Conservation (phyloP, 1,139 yeast species). For the Candida pseudoviswanathii region DNA sequence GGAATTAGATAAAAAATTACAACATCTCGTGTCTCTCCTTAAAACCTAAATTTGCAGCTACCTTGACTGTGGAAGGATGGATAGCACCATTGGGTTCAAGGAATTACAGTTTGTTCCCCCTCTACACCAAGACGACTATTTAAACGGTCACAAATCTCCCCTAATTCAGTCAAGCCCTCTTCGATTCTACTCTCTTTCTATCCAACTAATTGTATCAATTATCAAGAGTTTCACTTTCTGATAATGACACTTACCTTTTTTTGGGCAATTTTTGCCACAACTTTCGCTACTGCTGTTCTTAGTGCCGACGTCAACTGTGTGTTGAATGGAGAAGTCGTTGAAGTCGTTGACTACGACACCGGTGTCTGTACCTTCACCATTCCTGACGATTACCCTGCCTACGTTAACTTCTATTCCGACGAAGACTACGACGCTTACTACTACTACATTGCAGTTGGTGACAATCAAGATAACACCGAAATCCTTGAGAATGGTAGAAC, state of each 20-base stretch:
- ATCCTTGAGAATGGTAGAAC: constrained; percentile 36
- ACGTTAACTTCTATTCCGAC: constrained; percentile 26
- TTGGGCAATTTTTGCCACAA: constrained; percentile 1
- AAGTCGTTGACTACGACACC: constrained; percentile 41
- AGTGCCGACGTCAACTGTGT: constrained; percentile 35
- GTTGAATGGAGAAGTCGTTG: constrained; percentile 32
- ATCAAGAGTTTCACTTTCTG: background rate
- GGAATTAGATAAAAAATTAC: background rate
- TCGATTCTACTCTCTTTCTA: background rate
- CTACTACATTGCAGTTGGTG: constrained; percentile 33
- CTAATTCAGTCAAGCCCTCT: background rate
- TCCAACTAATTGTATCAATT: background rate
- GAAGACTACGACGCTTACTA: constrained; percentile 39
- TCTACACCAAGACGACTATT: background rate
- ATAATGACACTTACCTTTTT: background rate
- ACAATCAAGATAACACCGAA: constrained; percentile 32
- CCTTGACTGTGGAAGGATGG: background rate
- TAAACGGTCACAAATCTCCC: background rate
- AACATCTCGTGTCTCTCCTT: background rate
- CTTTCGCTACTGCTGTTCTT: constrained; percentile 1
- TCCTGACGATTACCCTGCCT: constrained; percentile 28
- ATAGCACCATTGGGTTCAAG: background rate
- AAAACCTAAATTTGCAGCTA: background rate
- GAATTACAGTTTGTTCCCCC: background rate
- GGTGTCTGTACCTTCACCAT: constrained; percentile 41